A percentile compares a stretch with the other conserved stretches of the same genome.
Conservation (phyloP, 768 basidiomycete genomes). For the Termitomyces heimii region DNA sequence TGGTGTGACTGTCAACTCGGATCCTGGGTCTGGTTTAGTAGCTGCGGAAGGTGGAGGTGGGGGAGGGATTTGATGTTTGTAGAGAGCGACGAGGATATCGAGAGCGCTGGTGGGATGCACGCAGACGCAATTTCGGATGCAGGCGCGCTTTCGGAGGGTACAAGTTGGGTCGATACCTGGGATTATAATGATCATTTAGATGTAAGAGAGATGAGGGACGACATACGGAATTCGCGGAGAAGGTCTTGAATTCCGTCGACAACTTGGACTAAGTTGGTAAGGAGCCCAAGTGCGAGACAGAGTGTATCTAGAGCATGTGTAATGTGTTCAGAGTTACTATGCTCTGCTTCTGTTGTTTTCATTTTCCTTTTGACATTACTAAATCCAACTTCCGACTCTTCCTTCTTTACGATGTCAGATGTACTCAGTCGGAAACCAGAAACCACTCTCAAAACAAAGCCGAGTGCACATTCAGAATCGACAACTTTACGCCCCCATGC, state of each 20-base stretch:
- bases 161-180: conserved; percentile 52
- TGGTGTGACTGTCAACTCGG: conserved; percentile 18
- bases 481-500: conserved; percentile 52
- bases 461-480: conserved; percentile 37
- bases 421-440: conserved; percentile 9
- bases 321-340: conserved; percentile 9
- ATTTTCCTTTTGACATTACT: conserved; percentile 6
- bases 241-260: conserved; percentile 41
- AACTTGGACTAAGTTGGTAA: conserved; percentile 71
- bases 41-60: neutral
- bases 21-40: conserved; percentile 13
- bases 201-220: neutral
- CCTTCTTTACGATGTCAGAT: conserved; percentile 5
- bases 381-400: neutral
- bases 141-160: conserved; percentile 36
- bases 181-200: neutral
- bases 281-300: conserved; percentile 68
- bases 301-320: conserved; percentile 57
- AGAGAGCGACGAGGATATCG: conserved; percentile 45
- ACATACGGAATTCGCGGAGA: conserved; percentile 46
- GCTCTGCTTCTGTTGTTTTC: conserved; percentile 11
- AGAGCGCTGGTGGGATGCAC: conserved; percentile 34
- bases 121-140: conserved; percentile 51
- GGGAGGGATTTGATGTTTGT: conserved; percentile 28
- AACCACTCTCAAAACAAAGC: conserved; percentile 43